Evolutionary conservation across 176 grass and related monocot genomes (phyloP), one percentile per base, ranked within the genome.

Genomic region (Bothriochloa decipiens): DNA sequence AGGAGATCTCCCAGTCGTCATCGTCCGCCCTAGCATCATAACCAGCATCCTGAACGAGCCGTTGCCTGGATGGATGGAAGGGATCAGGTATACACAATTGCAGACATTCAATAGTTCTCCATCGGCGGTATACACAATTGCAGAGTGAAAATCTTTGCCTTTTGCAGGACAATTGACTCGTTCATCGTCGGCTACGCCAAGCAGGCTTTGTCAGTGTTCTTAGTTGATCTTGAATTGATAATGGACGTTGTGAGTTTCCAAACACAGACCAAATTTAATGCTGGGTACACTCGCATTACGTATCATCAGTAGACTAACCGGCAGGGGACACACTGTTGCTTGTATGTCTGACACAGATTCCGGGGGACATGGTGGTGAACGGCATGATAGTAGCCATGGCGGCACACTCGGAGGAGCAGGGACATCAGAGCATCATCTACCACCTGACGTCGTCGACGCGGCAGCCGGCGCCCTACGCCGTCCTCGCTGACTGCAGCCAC

Each of bases 11-110:
- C 88, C 93, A 0, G 70, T 95, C 9, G 83, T 95, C 13, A 90
- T 92, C 16, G 9, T 95, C 16, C 80, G 93, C 5, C 93, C 90
- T 3, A 86, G 90, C 15, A 90, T 95, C 23, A 95, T 95, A 73
- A 90, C 88, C 17, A 92, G 93, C 65, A 81, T 81, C 5, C 22
- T 77, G 62, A 90, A 88, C 29, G 93, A 92, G 6, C 93, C 93
- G 17, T 41, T 95, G 68, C 90, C 90, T 28, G 93, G 93, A 20
- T 95, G 93, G 93, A 90, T 88, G 28, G 93, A 95, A 86, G 88
- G 90, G 74, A 74, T 78, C 18, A 82, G 53, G 53, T 57, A 90
- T n/a, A n/a, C n/a, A n/a, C 3, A 20, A 32, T 13, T 20, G 29
- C 29, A 67, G 65, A 26, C 29, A 9, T 45, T 0, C 40, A 42